Base-by-base conservation (phyloP, 2,329 filamentous ascomycete species). In the Orbilia javanica region DNA sequence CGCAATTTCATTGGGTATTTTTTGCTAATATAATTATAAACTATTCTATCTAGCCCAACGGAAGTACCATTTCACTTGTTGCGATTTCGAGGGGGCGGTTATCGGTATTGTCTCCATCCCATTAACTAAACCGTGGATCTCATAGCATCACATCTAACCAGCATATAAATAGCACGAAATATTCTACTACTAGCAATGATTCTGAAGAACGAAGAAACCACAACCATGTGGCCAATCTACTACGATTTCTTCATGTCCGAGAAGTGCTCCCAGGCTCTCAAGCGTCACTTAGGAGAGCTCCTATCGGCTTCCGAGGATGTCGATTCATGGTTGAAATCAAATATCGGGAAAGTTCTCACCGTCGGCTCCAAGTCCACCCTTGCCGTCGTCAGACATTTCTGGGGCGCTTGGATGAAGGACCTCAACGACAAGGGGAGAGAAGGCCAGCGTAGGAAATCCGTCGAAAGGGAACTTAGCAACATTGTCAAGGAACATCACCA, bases 51-150 rank as follows among this genome's bases (percentile, higher is more conserved):
- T 60, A 60, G 48, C 18, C 10, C 63, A 11, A 48, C 44, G 86
- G 50, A 85, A 84, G 46, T 82, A 89, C 1, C 87, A 89, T 77
- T 83, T 90, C 52, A 90, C 89, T 1, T 88, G 86, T 69, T 90
- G 88, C 81, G 88, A 90, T 81, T 10, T 34, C 29, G 69, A 73
- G 13, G 48, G 48, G 5, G 84, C 85, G 57, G 80, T 85, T 81
- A 13, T 57, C 18, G 72, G 46, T 36, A 3, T 34, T 34, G 18
- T 13, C 8, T 50, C 34, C 3, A 29, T 8, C n/a, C 20, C 4
- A n/a, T 31, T 0, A n/a, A 44, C 8, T 18, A 1, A 10, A n/a
- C 3, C 3, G 18, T 4, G 42, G 8, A 44, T 7, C 2, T 44
- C 10, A 13, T 15, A 5, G 8, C 29, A 25, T 34, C 11, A 20